These are phyloP conservation scores for Eucalyptus curtisii DNA, from an alignment of 345 rosid genomes.

Conservation along the genomic window DNA sequence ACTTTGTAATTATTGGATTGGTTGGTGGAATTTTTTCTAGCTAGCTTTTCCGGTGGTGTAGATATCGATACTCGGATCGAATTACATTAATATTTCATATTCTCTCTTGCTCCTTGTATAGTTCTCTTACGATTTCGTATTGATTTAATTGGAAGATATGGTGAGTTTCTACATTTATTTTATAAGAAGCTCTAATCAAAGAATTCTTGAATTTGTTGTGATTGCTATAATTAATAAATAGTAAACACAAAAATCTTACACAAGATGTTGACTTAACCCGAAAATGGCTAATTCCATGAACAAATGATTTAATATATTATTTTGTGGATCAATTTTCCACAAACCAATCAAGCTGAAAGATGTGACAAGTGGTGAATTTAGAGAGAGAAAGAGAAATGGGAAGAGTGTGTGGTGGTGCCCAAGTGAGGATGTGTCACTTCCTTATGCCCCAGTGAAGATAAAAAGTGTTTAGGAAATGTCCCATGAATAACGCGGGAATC, in stretches of 20 bases:
- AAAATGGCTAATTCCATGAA: background rate
- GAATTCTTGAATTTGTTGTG: background rate
- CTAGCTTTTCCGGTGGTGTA: fast-evolving
- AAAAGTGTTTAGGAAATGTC: background rate
- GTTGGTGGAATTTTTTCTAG: background rate
- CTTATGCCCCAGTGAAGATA: background rate
- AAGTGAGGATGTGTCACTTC: background rate
- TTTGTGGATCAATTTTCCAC: too few species aligned
- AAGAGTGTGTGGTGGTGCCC: background rate
- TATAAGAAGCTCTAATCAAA: background rate
- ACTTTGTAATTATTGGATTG: background rate
- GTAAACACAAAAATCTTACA: background rate
- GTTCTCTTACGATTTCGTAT: fast-evolving
- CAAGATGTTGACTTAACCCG: too few species aligned
- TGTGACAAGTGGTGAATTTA: too few species aligned
- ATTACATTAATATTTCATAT: fast-evolving
- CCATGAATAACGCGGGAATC: background rate
- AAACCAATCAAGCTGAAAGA: too few species aligned
- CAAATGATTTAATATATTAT: too few species aligned
- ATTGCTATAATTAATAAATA: too few species aligned
- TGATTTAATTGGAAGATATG: background rate
- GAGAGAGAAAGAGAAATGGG: background rate
- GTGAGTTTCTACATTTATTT: background rate
- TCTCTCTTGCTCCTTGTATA: fast-evolving
- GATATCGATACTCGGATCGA: fast-evolving